Percentiles rank a stretch among this genome's conserved stretches.
Conservation (phyloP, 768 basidiomycete genomes). For the Tricholoma terreum region DNA sequence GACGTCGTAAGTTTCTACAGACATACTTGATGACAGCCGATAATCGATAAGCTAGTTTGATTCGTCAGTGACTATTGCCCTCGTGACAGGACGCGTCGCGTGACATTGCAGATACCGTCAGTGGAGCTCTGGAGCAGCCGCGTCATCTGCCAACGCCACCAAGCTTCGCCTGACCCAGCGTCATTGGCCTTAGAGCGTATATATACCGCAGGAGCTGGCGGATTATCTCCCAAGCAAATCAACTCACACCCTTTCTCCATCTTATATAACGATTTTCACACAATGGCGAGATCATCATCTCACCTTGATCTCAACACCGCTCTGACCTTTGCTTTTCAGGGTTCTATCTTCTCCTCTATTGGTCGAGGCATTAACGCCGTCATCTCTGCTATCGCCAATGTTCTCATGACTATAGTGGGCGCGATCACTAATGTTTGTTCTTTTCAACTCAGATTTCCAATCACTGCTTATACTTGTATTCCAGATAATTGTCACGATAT, state of each 20-base stretch:
- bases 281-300: not conserved
- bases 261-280: too few relatives aligned
- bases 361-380: slow-evolving; percentile 56
- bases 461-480: not conserved
- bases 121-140: too few relatives aligned
- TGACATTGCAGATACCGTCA: too few relatives aligned
- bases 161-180: not conserved
- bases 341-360: slow-evolving; percentile 63
- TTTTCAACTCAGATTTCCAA: not conserved
- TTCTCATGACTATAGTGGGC: slow-evolving; percentile 59
- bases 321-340: slow-evolving; percentile 32
- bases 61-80: too few relatives aligned
- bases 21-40: too few relatives aligned
- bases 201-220: too few relatives aligned
- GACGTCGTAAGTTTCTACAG: slow-evolving; percentile 27
- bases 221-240: too few relatives aligned
- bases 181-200: not conserved
- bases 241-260: too few relatives aligned
- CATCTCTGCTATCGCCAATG: slow-evolving; percentile 55
- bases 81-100: not conserved
- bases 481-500: slow-evolving; percentile 64
- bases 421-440: slow-evolving; percentile 55
- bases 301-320: too few relatives aligned
- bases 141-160: not conserved
- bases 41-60: too few relatives aligned